phyloP scores from a whole-genome alignment of 768 basidiomycete species.

The Arthromyces matolae region DNA sequence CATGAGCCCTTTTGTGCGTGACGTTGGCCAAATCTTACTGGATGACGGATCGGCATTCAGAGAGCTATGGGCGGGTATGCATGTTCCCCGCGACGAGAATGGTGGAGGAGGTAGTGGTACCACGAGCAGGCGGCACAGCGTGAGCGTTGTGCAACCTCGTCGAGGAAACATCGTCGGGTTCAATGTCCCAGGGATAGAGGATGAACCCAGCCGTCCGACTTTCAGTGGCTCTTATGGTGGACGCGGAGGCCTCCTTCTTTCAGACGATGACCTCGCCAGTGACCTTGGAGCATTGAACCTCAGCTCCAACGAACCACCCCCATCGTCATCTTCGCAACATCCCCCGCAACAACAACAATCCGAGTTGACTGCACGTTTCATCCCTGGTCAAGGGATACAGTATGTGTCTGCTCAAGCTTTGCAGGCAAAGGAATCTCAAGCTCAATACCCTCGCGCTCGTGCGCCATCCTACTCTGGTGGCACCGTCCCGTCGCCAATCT shows the following conservation, averaged over 20 bases:
- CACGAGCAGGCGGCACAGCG: constrained; percentile 79
- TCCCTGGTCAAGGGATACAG: constrained; percentile 45
- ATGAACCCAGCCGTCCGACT: constrained; percentile 31
- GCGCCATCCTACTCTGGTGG: constrained; percentile 39
- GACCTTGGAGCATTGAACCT: constrained; percentile 64
- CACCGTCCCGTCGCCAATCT: constrained; percentile 51
- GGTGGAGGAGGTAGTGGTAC: constrained; percentile 70
- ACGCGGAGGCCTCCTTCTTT: constrained; percentile 62
- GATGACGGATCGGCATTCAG: constrained; percentile 72
- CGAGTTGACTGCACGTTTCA: constrained; percentile 55
- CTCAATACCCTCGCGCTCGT: constrained; percentile 37
- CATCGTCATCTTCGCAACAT: constrained; percentile 40
- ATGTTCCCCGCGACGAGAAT: constrained; percentile 59
- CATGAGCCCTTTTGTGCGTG: constrained; percentile 82
- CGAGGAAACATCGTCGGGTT: constrained; percentile 66
- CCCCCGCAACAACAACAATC: constrained; percentile 39
- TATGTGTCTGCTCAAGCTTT: constrained; percentile 18
- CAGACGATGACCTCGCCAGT: constrained; percentile 77
- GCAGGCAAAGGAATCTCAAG: constrained; percentile 20
- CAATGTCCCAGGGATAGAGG: constrained; percentile 51
- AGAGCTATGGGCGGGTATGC: constrained; percentile 73
- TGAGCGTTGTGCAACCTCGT: constrained; percentile 77
- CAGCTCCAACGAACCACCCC: constrained; percentile 36
- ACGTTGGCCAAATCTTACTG: constrained; percentile 72
- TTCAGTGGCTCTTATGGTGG: constrained; percentile 32